Conservation (phyloP, 2,329 filamentous ascomycete species). For the Sporothrix sp. region DNA sequence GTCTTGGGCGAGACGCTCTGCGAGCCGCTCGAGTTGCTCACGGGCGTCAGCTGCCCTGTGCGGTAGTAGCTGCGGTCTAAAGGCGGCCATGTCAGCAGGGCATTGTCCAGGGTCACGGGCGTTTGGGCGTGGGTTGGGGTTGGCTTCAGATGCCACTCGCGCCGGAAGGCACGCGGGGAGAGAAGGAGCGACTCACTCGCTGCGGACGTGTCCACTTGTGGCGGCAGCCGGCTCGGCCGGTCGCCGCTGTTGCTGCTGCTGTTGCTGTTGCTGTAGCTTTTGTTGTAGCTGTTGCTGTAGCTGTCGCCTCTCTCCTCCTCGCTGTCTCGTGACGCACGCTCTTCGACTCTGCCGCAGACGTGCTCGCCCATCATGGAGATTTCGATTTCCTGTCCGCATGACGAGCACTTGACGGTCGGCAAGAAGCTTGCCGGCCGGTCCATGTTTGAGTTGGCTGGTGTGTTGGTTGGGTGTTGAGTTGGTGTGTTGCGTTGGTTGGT, state of each 20-base stretch:
- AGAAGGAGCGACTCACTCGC: conserved; percentile 40
- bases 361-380: conserved; percentile 84
- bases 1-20: conserved; percentile 55
- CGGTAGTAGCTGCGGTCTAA: conserved; percentile 48
- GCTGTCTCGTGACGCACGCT: conserved; percentile 28
- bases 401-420: conserved; percentile 81
- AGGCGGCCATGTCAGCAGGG: conserved; percentile 25
- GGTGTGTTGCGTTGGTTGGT: background rate
- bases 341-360: conserved; percentile 48
- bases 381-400: conserved; percentile 66
- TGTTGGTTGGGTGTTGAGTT: background rate
- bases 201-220: conserved; percentile 45
- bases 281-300: conserved; percentile 22
- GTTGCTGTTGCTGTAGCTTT: background rate
- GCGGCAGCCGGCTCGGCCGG: conserved; percentile 38
- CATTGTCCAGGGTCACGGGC: no score
- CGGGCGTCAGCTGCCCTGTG: conserved; percentile 52
- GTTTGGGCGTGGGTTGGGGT: no score
- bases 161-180: background rate
- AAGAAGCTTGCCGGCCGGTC: conserved; percentile 53
- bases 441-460: conserved; percentile 1
- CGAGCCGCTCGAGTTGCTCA: conserved; percentile 51
- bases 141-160: no score
- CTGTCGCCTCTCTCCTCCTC: conserved; percentile 29
- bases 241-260: conserved; percentile 14